Evolutionary conservation across 768 basidiomycete species (phyloP).

Genomic region (Calvatia gigantea): DNA sequence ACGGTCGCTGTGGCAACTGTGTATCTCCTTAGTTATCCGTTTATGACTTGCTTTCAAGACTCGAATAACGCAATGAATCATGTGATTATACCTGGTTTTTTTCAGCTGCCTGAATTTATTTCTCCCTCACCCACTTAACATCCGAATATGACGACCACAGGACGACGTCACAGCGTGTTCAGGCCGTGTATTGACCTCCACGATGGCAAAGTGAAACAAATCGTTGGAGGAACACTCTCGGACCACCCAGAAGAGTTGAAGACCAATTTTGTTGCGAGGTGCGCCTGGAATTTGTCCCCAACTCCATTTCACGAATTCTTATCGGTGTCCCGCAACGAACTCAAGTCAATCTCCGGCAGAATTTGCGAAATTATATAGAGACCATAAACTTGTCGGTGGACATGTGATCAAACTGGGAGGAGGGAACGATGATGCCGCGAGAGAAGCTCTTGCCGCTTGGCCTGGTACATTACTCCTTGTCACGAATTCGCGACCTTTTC

Average conservation of each 20-base stretch:
- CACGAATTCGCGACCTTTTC: neutral
- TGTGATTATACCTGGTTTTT: neutral
- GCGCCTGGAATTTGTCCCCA: conserved; percentile 24
- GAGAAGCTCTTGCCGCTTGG: conserved; percentile 81
- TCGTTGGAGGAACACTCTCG: conserved; percentile 91
- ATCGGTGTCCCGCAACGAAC: conserved; percentile 8
- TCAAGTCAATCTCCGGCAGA: conserved; percentile 70
- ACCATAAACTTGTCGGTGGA: conserved; percentile 71
- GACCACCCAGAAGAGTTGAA: conserved; percentile 60
- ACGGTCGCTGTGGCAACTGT: neutral
- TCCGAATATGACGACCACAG: neutral
- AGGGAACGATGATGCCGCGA: conserved; percentile 87
- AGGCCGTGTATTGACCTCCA: conserved; percentile 97
- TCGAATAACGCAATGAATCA: neutral
- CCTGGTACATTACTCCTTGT: conserved; percentile 43
- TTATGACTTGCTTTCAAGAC: neutral
- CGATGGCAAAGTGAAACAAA: conserved; percentile 94
- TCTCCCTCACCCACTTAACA: neutral
- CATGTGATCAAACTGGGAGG: conserved; percentile 97
- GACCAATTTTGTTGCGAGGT: conserved; percentile 93
- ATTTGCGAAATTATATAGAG: conserved; percentile 76
- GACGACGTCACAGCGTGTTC: conserved; percentile 46
- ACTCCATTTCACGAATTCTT: neutral
- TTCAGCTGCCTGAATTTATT: neutral
- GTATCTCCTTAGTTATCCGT: neutral